These are phyloP conservation scores for Ustilago trichophora DNA, from an alignment of 1,284 basidiomycete species.

Conservation along the genomic window DNA sequence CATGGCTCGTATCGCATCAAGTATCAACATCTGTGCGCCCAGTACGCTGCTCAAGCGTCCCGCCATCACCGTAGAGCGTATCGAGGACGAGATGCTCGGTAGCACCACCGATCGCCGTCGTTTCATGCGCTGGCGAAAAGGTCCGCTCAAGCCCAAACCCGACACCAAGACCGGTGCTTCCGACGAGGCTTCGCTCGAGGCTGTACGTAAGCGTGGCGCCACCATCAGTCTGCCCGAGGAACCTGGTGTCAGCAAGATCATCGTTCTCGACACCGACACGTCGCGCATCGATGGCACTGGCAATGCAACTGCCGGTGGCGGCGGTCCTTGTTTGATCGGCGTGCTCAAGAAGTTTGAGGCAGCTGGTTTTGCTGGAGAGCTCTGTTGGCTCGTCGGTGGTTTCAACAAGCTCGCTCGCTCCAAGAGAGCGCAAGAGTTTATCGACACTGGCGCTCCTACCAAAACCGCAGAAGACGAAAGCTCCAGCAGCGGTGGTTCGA, in stretches of 20 bases:
- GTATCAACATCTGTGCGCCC: slow-evolving; percentile 90
- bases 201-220: slow-evolving; percentile 21
- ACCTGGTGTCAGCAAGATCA: slow-evolving; percentile 50
- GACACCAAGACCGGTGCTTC: slow-evolving; percentile 6
- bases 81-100: slow-evolving; percentile 61
- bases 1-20: slow-evolving; percentile 64
- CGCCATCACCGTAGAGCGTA: slow-evolving; percentile 58
- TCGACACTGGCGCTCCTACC: slow-evolving; percentile 24
- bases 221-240: slow-evolving; percentile 35
- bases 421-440: slow-evolving; percentile 21
- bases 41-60: slow-evolving; percentile 80
- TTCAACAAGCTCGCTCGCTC: slow-evolving; percentile 52
- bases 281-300: slow-evolving; percentile 49
- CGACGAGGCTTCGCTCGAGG: slow-evolving; percentile 13
- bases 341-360: slow-evolving; percentile 64
- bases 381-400: slow-evolving; percentile 64
- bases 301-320: slow-evolving; percentile 57
- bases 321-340: slow-evolving; percentile 60
- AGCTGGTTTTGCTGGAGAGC: slow-evolving; percentile 56
- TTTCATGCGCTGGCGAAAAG: slow-evolving; percentile 53
- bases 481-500: not conserved
- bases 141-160: slow-evolving; percentile 30
- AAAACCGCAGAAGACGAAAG: slow-evolving; percentile 1
- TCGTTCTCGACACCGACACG: slow-evolving; percentile 62
- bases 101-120: slow-evolving; percentile 38